These are phyloP conservation scores for Sphagnum tenellum DNA, from an alignment of 225 moss, liverwort and hornwort species.

Conservation along the genomic window DNA sequence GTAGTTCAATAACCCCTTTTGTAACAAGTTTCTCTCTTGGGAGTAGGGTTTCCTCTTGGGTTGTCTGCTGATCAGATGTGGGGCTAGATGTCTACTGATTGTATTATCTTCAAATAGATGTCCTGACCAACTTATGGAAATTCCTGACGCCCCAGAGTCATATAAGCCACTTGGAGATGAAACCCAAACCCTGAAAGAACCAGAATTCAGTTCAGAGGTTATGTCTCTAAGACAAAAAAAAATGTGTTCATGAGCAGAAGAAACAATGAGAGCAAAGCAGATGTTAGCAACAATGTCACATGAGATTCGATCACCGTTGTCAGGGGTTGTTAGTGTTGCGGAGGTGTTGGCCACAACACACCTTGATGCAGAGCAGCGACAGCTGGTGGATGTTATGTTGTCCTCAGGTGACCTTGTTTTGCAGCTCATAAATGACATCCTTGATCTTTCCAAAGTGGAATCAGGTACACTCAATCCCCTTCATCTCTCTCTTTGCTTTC, in stretches of 20 bases:
- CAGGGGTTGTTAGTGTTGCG: constrained; percentile 42
- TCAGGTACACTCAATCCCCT: constrained; percentile 20
- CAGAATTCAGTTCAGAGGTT: too few relatives aligned
- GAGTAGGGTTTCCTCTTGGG: too few relatives aligned
- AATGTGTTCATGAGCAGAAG: constrained; percentile 16
- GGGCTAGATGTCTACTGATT: too few relatives aligned
- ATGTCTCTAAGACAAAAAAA: too few relatives aligned
- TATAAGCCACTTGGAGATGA: too few relatives aligned
- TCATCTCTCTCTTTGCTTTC: not conserved
- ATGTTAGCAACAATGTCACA: constrained; percentile 50
- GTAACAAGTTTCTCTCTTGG: too few relatives aligned
- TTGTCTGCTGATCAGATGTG: too few relatives aligned
- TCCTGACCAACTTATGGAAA: too few relatives aligned
- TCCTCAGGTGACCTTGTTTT: constrained; percentile 43
- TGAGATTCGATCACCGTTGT: constrained; percentile 45
- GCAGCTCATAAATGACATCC: constrained; percentile 40
- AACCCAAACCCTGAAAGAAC: too few relatives aligned
- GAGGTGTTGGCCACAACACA: constrained; percentile 29
- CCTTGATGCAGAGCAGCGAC: constrained; percentile 34
- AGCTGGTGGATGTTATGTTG: constrained; percentile 38
- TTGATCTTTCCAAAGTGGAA: constrained; percentile 44
- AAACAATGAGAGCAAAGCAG: constrained; percentile 47
- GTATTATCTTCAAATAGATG: too few relatives aligned
- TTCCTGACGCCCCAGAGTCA: too few relatives aligned
- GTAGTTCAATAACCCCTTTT: too few relatives aligned